Evolutionary conservation across 768 basidiomycete species (phyloP), one percentile per base, ranked within the genome.

Genomic region (Termitomyces sp.): DNA sequence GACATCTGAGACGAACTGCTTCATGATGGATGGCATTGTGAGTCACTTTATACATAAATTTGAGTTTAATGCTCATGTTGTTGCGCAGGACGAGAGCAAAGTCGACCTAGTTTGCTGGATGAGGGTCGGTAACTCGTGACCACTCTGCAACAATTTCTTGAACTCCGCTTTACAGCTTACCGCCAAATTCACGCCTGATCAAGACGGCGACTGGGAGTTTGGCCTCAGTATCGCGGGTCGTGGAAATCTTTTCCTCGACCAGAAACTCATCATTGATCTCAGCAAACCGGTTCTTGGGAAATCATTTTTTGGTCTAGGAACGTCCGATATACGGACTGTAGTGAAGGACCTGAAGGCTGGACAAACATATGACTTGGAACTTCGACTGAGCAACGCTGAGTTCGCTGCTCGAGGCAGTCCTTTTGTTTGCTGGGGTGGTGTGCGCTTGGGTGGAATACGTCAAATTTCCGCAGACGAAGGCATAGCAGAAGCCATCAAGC

Each of bases 171-270:
- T 15, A 48, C 44, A 81, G 79, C 79, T 76, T 53, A 72, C 75
- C 7, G 70, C 79, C 7, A 76, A 68, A 36, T 82, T 85, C 70
- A 71, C 74, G 35, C 84, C 84, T 40, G 77, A 85, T 67, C 76
- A 84, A 75, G 70, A 78, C 69, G 76, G 83, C 24, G 76, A 84
- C 67, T 78, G 81, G 75, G 79, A 83, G 57, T 70, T 88, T 52
- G 80, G 79, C 3, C 66, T 82, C 57, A 79, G 71, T 65, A 63
- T 79, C 51, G 77, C 79, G 16, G 81, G 81, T 22, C 58, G 66
- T 7, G 81, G 78, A 24, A 82, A 79, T 65, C 71, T 88, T 22
- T 87, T 81, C 74, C 61, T 88, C 54, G 78, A 86, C 63, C 70
- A 75, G 22, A 73, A 79, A 42, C 73, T 81, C 16, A 60, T 79